Conservation (phyloP, 2,329 filamentous ascomycete genomes). For the Aspergillus sp. region DNA sequence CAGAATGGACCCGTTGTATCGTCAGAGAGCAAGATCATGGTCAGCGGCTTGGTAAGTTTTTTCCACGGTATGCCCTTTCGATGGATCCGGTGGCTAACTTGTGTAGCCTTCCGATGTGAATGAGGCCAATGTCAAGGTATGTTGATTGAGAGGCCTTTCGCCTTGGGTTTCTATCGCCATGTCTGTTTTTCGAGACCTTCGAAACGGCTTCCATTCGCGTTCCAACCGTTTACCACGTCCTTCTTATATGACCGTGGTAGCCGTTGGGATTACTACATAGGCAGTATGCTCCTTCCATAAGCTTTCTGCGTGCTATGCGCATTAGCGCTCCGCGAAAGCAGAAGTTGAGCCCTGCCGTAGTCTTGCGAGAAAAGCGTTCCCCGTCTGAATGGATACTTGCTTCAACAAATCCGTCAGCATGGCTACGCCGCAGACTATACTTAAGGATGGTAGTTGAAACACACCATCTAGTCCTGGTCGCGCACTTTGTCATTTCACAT, state of each 20-base stretch:
- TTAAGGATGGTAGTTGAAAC: slow-evolving; percentile 20
- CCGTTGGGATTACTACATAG: slow-evolving; percentile 24
- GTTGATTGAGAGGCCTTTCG: slow-evolving; percentile 77
- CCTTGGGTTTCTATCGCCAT: slow-evolving; percentile 70
- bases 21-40: slow-evolving; percentile 89
- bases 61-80: not conserved
- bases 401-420: slow-evolving; percentile 42
- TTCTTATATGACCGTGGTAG: slow-evolving; percentile 18
- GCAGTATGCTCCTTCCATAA: slow-evolving; percentile 30
- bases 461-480: slow-evolving; percentile 22
- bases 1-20: slow-evolving; percentile 55
- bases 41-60: slow-evolving; percentile 88
- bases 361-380: slow-evolving; percentile 40
- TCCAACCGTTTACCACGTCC: slow-evolving; percentile 20
- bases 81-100: slow-evolving; percentile 33
- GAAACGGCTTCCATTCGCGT: slow-evolving; percentile 31
- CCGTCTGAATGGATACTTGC: slow-evolving; percentile 43
- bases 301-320: slow-evolving; percentile 22
- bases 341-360: slow-evolving; percentile 57
- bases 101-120: slow-evolving; percentile 86
- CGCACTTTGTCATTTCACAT: slow-evolving; percentile 16
- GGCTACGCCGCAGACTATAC: slow-evolving; percentile 27
- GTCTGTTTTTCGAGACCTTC: slow-evolving; percentile 39
- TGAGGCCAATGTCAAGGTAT: slow-evolving; percentile 99
- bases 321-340: slow-evolving; percentile 25